A percentile compares a stretch with the other conserved stretches of the same genome.
These are phyloP conservation scores for Lepraria neglecta DNA, from an alignment of 495 filamentous ascomycete species.

Conservation along the genomic window DNA sequence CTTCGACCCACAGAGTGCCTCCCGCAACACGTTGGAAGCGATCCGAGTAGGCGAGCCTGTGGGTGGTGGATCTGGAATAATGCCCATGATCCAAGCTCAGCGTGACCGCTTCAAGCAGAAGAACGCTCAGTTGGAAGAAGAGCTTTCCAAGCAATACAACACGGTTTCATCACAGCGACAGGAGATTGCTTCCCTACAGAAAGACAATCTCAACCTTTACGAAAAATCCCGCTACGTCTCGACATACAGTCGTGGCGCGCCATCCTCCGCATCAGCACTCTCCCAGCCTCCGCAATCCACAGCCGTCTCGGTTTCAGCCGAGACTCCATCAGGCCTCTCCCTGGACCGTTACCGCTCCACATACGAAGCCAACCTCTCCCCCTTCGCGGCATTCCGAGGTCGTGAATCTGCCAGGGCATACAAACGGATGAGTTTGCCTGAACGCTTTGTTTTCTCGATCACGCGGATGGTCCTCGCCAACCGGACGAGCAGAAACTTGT, in stretches of 20 bases:
- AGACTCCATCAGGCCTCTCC: constrained; percentile 55
- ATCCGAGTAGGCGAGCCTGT: constrained; percentile 62
- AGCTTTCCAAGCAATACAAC: constrained; percentile 74
- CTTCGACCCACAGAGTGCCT: constrained; percentile 62
- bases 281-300: constrained; percentile 67
- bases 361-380: constrained; percentile 91
- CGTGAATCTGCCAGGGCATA: constrained; percentile 89
- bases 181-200: constrained; percentile 86
- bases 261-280: constrained; percentile 65
- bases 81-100: constrained; percentile 97
- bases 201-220: constrained; percentile 93
- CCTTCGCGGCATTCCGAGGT: constrained; percentile 90
- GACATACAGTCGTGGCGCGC: constrained; percentile 68
- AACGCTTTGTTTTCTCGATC: constrained; percentile 83
- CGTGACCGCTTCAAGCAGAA: constrained; percentile 97
- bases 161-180: constrained; percentile 81
- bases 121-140: constrained; percentile 83
- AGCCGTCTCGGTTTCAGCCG: constrained; percentile 55
- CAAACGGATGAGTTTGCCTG: constrained; percentile 86
- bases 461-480: constrained; percentile 88
- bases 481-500: constrained; percentile 83
- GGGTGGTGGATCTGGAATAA: constrained; percentile 79
- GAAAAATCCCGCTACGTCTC: constrained; percentile 97
- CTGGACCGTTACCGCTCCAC: constrained; percentile 86
- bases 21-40: constrained; percentile 47